Evolutionary conservation across 1,284 basidiomycete genomes (phyloP), one percentile per base, ranked within the genome.

Genomic region (Abortiporus biennis): DNA sequence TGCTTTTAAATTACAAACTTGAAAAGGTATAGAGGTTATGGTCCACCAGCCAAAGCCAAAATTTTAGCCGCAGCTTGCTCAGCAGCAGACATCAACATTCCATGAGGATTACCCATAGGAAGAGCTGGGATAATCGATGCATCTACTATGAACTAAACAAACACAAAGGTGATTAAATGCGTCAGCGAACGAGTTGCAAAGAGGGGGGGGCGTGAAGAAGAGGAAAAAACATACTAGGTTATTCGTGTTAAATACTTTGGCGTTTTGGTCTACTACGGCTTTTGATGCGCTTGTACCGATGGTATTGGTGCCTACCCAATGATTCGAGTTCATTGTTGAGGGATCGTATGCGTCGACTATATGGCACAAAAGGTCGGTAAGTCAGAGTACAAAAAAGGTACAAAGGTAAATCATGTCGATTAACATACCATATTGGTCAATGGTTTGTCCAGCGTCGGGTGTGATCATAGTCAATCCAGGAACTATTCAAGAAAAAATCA

Each of bases 231-330:
- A 47, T 49, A 72, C 72, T 42, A 79, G 56, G 55, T 80, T 79
- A 58, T 78, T 67, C 12, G 77, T 80, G 45, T 66, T 64, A 53
- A 71, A 70, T 9, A 80, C 78, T 56, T 76, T 75, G 19, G 68
- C 63, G 54, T 79, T 78, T 34, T 68, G 56, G 49, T 80, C 78
- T 15, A 81, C 77, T 20, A 81, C 78, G 12, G 62, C 60, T 37
- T 23, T 54, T 2, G 56, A 51, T 8, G 62, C 42, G 51, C 49
- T 59, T 8, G 64, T 60, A n/a, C 69, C 69, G 39, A 78, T 76
- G 37, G 51, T 66, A 47, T 69, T 68, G 20, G 75, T 69, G 6
- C 75, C 77, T 11, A 74, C 68, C 74, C 75, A 78, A 55, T 80
- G 76, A 54, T 79, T 78, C 4, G 75, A 78, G 54, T 74, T 65